These are phyloP conservation scores for Theobroma cacao DNA, from an alignment of 345 rosid genomes.

Conservation along the genomic window DNA sequence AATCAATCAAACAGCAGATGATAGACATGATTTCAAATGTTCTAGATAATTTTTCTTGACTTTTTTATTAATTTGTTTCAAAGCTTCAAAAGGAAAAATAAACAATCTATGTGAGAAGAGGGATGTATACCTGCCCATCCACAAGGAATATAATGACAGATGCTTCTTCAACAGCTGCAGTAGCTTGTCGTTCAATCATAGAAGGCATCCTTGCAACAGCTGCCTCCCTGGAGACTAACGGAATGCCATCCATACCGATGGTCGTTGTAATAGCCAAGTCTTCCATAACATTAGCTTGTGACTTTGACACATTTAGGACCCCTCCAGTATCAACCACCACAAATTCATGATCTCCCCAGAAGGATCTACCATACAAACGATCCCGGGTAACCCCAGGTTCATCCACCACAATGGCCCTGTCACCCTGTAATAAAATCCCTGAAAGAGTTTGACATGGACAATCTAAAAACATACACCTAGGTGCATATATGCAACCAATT, in stretches of 20 bases:
- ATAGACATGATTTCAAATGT: not conserved
- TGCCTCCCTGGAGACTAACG: conserved; percentile 78
- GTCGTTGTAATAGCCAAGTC: conserved; percentile 76
- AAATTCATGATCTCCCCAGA: conserved; percentile 82
- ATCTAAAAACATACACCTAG: not conserved
- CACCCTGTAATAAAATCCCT: conserved; percentile 43
- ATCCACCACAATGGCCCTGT: conserved; percentile 92
- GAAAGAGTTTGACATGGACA: not conserved
- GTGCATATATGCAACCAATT: not conserved
- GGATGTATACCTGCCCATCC: conserved; percentile 85
- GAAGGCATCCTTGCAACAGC: conserved; percentile 97
- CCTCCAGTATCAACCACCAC: conserved; percentile 96
- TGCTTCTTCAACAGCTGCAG: conserved; percentile 89
- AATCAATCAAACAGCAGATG: not conserved
- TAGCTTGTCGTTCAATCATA: conserved; percentile 96
- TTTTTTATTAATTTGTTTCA: not conserved
- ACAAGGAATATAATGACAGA: conserved; percentile 75
- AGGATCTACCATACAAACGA: conserved; percentile 87
- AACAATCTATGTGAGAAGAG: not conserved
- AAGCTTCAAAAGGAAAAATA: conserved; percentile 1
- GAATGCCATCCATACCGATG: conserved; percentile 87
- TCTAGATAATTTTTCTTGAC: not conserved
- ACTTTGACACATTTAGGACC: conserved; percentile 74
- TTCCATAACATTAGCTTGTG: conserved; percentile 70
- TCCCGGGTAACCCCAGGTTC: conserved; percentile 98